These are phyloP conservation scores for Linnemannia exigua DNA, from an alignment of 192 early-diverging fungal genomes.

Conservation along the genomic window DNA sequence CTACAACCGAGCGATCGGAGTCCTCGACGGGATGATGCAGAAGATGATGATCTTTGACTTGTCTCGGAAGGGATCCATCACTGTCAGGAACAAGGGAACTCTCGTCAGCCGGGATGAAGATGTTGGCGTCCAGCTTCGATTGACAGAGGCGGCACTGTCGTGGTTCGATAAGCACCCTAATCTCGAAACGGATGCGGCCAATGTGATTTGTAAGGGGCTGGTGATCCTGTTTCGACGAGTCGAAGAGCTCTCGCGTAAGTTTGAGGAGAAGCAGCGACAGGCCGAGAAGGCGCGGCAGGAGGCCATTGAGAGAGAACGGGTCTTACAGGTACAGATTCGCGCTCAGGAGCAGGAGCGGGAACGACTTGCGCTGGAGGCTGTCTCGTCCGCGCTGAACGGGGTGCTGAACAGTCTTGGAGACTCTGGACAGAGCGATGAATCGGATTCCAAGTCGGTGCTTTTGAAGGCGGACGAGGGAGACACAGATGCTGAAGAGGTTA, in stretches of 20 bases:
- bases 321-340: slow-evolving; percentile 12
- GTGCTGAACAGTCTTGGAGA: slow-evolving; percentile 34
- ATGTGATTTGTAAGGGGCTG: slow-evolving; percentile 51
- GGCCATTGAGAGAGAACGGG: slow-evolving; percentile 10
- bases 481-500: slow-evolving; percentile 46
- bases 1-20: slow-evolving; percentile 52
- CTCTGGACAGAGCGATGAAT: slow-evolving; percentile 34
- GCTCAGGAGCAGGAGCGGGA: slow-evolving; percentile 43
- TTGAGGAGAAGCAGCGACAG: slow-evolving; percentile 42
- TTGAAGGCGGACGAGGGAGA: slow-evolving; percentile 49
- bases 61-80: slow-evolving; percentile 51
- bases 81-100: slow-evolving; percentile 40
- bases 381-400: slow-evolving; percentile 41
- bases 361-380: slow-evolving; percentile 44
- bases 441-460: slow-evolving; percentile 44
- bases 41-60: slow-evolving; percentile 63
- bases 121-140: slow-evolving; percentile 51
- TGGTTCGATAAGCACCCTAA: slow-evolving; percentile 61
- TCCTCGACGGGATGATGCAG: slow-evolving; percentile 57
- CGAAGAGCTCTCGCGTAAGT: slow-evolving; percentile 53
- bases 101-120: slow-evolving; percentile 40
- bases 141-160: slow-evolving; percentile 52
- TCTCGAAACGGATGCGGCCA: slow-evolving; percentile 53
- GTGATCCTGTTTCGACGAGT: slow-evolving; percentile 44
- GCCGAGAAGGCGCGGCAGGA: slow-evolving; percentile 29